phyloP scores from a whole-genome alignment of 495 filamentous ascomycete species.

The Neurospora tetraspora region DNA sequence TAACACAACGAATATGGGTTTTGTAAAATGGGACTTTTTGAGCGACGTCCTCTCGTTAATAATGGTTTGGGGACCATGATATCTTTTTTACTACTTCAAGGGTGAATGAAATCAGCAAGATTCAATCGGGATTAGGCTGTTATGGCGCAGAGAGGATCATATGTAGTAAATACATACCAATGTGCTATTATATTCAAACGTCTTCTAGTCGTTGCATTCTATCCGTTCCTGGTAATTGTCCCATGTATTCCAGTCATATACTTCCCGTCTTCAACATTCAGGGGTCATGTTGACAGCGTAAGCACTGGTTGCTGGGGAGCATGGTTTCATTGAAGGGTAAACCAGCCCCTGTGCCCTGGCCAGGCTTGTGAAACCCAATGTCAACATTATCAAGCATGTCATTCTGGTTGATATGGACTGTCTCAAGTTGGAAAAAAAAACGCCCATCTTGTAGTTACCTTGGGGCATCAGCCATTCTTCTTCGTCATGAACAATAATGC shows the following conservation, averaged over 20 bases:
- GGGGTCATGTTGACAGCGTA: not conserved
- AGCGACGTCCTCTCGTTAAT: not conserved
- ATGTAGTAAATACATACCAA: not conserved
- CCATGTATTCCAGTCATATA: not conserved
- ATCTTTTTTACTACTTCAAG: not conserved
- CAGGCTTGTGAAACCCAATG: too few species aligned
- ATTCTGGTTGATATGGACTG: too few species aligned
- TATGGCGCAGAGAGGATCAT: not conserved
- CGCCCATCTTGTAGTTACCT: too few species aligned
- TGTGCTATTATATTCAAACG: not conserved
- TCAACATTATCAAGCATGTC: too few species aligned
- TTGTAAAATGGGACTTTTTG: not conserved
- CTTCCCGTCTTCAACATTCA: not conserved
- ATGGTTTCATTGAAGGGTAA: not conserved
- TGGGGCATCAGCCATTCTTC: too few species aligned
- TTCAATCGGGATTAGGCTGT: not conserved
- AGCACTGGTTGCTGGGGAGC: not conserved
- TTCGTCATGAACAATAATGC: too few species aligned
- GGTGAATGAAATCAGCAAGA: not conserved
- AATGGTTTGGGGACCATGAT: not conserved
- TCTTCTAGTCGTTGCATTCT: not conserved
- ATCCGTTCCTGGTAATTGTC: not conserved
- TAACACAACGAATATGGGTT: not conserved
- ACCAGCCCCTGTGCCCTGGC: not conserved
- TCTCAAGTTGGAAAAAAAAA: too few species aligned